Evolutionary conservation across 148 eudicot genomes (phyloP).

Genomic region (Talinum fruticosum): DNA sequence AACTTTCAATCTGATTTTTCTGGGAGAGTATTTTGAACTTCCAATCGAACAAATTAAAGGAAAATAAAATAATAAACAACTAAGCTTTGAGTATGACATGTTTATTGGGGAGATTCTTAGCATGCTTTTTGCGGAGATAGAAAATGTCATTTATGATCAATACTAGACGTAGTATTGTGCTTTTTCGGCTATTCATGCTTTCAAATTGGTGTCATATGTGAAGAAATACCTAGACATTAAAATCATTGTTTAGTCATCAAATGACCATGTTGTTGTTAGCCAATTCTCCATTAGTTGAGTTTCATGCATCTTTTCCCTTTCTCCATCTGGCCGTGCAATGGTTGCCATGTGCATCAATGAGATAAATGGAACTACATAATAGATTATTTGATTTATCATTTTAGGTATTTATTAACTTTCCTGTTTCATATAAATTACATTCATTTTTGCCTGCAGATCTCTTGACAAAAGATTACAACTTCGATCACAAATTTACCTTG

Average conservation of each 20-base stretch:
- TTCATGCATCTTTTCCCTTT: no score
- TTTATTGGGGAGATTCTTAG: neutral
- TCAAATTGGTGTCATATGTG: neutral
- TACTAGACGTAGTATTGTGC: neutral
- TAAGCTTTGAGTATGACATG: neutral
- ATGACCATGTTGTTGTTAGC: neutral
- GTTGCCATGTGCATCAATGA: no score
- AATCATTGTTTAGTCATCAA: neutral
- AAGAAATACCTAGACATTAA: neutral
- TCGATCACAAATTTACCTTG: conserved; percentile 69
- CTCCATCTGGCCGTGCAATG: no score
- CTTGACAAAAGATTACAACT: conserved; percentile 85
- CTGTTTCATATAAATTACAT: neutral
- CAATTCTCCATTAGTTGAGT: neutral
- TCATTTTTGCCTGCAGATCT: conserved; percentile 53
- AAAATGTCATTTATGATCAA: neutral
- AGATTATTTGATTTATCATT: neutral
- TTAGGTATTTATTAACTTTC: neutral
- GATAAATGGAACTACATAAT: neutral
- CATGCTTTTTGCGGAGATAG: neutral
- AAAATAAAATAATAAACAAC: no score
- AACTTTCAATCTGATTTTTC: neutral
- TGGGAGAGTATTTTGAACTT: neutral
- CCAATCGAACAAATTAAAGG: neutral
- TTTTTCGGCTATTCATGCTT: neutral